Evolutionary conservation across 2,329 filamentous ascomycete species (phyloP), one percentile per base, ranked within the genome.

Genomic region (Botrytis squamosa): DNA sequence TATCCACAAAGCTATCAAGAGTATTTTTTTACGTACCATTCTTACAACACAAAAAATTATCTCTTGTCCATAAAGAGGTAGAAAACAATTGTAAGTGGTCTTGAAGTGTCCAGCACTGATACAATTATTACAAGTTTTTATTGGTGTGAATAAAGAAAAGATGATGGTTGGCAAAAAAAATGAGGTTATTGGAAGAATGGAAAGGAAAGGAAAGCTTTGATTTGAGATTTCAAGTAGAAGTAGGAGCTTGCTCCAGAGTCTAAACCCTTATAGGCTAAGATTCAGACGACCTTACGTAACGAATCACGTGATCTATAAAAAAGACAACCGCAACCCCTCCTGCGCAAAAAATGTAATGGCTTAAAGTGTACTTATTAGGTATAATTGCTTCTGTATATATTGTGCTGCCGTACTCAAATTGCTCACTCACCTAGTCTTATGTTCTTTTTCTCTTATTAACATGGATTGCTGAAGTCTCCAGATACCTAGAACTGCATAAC

Each of bases 91-190:
- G 64, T 72, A 74, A 44, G 14, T 57, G 73, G 74, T 73, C 73
- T 75, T 75, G 76, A 76, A 78, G 78, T 78, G 78, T 77, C 79
- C 79, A 78, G 78, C 79, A 81, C 79, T 76, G 70, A 55, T 72
- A 72, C 69, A 64, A 68, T 60, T 69, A 70, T 59, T 70, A 60
- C 64, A 60, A 40, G 16, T 55, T 55, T 33, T 8, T 38, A 44
- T 20, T 38, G 49, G 40, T 29, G 52, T 33, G 38, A 66, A 67
- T 66, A n/a, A 67, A 52, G 42, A 46, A 59, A 49, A 70, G 44
- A 40, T 70, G 66, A 62, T 57, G 62, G 72, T 42, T 52, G 66
- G 62, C 63, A n/a, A 49, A 55, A 71, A 72, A 70, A 46, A 46
- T 44, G 40, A 33, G 16, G 52, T 57, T 69, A 38, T 57, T 33